A percentile compares a stretch with the other conserved stretches of the same genome.
phyloP scores from a whole-genome alignment of 495 filamentous ascomycete species.

The Hypoxylon perforatum region DNA sequence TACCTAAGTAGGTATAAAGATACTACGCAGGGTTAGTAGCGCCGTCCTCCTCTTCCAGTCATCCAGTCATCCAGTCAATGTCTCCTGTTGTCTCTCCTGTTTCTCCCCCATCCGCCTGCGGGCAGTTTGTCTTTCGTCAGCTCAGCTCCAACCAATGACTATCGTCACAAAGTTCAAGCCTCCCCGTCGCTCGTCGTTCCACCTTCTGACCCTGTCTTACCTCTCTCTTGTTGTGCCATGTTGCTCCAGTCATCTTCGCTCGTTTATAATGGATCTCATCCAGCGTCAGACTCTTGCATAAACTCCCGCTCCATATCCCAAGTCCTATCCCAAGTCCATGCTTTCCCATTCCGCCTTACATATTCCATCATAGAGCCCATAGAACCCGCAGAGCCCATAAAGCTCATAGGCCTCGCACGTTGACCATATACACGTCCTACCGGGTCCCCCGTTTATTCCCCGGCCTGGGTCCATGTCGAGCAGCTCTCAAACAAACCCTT shows the following conservation, averaged over 20 bases:
- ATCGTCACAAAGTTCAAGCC: conserved; percentile 26
- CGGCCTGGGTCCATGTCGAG: conserved; percentile 43
- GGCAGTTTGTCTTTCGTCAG: conserved; percentile 45
- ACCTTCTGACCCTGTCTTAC: conserved; percentile 40
- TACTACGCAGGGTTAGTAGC: conserved; percentile 34
- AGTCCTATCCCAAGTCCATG: conserved; percentile 22
- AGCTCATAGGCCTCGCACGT: too few relatives aligned
- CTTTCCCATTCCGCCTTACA: conserved; percentile 31
- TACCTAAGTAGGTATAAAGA: conserved; percentile 34
- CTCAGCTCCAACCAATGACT: conserved; percentile 40
- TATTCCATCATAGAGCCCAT: conserved; percentile 40
- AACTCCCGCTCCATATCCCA: conserved; percentile 35
- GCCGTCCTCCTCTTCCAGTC: conserved; percentile 8
- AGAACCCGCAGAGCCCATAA: too few relatives aligned
- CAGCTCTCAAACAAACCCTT: conserved; percentile 46
- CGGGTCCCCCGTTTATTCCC: conserved; percentile 32
- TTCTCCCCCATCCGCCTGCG: conserved; percentile 22
- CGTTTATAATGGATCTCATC: conserved; percentile 47
- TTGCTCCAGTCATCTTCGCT: conserved; percentile 45
- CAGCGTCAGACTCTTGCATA: conserved; percentile 35
- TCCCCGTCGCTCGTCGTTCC: conserved; percentile 32
- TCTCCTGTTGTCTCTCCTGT: conserved; percentile 11
- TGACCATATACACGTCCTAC: conserved; percentile 34
- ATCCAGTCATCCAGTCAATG: too few relatives aligned
- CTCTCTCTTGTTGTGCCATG: conserved; percentile 48